Base-by-base conservation (phyloP, 345 rosid genomes). In the Streptanthus diversifolius region DNA sequence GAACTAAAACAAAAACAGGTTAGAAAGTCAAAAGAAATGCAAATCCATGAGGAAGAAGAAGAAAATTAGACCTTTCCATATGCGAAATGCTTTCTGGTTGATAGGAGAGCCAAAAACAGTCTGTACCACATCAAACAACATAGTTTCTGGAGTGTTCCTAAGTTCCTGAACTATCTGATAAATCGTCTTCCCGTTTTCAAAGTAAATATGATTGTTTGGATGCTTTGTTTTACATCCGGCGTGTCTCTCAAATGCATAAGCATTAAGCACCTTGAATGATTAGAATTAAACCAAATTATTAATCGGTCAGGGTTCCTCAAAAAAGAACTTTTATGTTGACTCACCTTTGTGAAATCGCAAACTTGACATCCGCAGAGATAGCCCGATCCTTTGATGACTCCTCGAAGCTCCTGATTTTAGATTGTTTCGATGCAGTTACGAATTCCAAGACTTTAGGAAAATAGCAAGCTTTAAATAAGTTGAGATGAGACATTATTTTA, bases 181-280 rank as follows among this genome's bases (percentile, higher is more conserved):
- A 21, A 93, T 89, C 1, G 98, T 90, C 88, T 90, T 93, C 65
- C 98, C 97, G 72, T 90, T 93, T 58, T 93, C 97, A 55, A 90
- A 93, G 85, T 81, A 90, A 18, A 93, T 90, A 77, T 87, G 98
- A 80, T 87, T 93, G 83, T 93, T 93, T 0, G 98, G 98, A 82
- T 93, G 98, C 75, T 93, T 90, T 47, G 98, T 88, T 76, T 93
- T 93, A 84, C 87, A 86, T 59, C 88, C 85, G n/a, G 97, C 96
- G 55, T 93, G 98, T 36, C 86, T 88, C 84, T 90, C 98, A 57
- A 93, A 89, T 72, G 87, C 98, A 62, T 85, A 93, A 0, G 97
- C 97, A 75, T 89, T 93, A 11, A 93, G 85, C 78, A 83, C 90
- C 97, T 93, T 75, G 45, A 17, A 64, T 60, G 27, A 59, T 74